phyloP scores from a whole-genome alignment of 352 stramenopile species.

The Phytophthora lateralis region DNA sequence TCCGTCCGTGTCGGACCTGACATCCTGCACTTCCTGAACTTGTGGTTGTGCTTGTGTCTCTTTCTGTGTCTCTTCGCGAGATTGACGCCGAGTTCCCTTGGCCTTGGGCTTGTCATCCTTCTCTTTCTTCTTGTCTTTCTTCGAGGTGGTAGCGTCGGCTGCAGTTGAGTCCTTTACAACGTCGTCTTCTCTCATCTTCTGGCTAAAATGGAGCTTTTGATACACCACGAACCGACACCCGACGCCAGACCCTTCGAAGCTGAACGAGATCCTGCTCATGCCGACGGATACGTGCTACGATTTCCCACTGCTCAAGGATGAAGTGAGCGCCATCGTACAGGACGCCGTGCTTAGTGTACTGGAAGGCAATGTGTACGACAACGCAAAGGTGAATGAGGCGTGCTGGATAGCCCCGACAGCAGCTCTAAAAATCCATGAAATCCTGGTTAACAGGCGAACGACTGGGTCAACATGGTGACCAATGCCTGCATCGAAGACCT shows the following conservation, averaged over 20 bases:
- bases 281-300: slow-evolving; percentile 57
- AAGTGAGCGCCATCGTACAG: slow-evolving; percentile 76
- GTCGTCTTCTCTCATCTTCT: slow-evolving; percentile 16
- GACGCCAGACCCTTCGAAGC: slow-evolving; percentile 8
- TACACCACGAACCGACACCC: slow-evolving; percentile 21
- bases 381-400: slow-evolving; percentile 53
- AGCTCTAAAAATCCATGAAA: background rate
- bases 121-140: slow-evolving; percentile 21
- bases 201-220: slow-evolving; percentile 11
- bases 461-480: slow-evolving; percentile 77
- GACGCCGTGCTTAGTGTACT: slow-evolving; percentile 73
- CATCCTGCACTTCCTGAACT: slow-evolving; percentile 1
- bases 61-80: slow-evolving; percentile 19
- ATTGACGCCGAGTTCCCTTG: slow-evolving; percentile 26
- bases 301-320: slow-evolving; percentile 75
- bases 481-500: slow-evolving; percentile 72
- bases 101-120: slow-evolving; percentile 14
- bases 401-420: background rate
- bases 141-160: slow-evolving; percentile 2
- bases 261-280: slow-evolving; percentile 23
- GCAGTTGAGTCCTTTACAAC: background rate
- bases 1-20: background rate
- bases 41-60: slow-evolving; percentile 7
- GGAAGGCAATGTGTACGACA: slow-evolving; percentile 81
- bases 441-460: slow-evolving; percentile 46